Conservation (phyloP, 352 stramenopile species). For the Albugo candida region DNA sequence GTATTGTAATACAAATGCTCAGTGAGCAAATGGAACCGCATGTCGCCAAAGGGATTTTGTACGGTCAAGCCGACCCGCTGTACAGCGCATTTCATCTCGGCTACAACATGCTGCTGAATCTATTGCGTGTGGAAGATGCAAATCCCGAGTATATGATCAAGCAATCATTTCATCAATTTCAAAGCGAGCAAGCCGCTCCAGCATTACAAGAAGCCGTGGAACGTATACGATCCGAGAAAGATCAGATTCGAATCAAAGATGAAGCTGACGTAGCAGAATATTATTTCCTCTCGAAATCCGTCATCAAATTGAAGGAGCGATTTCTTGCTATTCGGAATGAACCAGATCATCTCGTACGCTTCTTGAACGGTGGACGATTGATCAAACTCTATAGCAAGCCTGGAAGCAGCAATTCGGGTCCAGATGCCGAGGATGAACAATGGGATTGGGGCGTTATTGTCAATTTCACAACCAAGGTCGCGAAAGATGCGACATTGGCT, state of each 20-base stretch:
- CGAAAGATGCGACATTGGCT: conserved; percentile 35
- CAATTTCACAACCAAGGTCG: conserved; percentile 70
- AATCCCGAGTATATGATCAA: conserved; percentile 97
- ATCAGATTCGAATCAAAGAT: conserved; percentile 81
- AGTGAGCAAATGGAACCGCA: conserved; percentile 98
- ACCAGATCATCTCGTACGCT: conserved; percentile 83
- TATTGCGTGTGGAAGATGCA: conserved; percentile 94
- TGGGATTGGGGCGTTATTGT: conserved; percentile 78
- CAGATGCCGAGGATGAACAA: conserved; percentile 24
- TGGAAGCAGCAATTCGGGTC: too few species aligned
- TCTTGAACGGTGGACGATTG: conserved; percentile 87
- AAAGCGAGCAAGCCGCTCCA: conserved; percentile 68
- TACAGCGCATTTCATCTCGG: conserved; percentile 91
- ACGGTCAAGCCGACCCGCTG: conserved; percentile 47
- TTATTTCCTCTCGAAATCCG: conserved; percentile 79
- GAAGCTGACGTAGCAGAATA: conserved; percentile 79
- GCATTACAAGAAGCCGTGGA: conserved; percentile 61
- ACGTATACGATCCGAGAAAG: conserved; percentile 56
- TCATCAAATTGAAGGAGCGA: conserved; percentile 84
- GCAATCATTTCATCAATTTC: conserved; percentile 94
- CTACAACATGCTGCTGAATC: conserved; percentile 99
- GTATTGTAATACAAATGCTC: conserved; percentile 98
- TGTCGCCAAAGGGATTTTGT: conserved; percentile 88
- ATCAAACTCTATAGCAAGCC: conserved; percentile 58
- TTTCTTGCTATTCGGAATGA: conserved; percentile 84